Conservation (phyloP, 2,329 filamentous ascomycete genomes). For the Aureobasidium subglaciale region DNA sequence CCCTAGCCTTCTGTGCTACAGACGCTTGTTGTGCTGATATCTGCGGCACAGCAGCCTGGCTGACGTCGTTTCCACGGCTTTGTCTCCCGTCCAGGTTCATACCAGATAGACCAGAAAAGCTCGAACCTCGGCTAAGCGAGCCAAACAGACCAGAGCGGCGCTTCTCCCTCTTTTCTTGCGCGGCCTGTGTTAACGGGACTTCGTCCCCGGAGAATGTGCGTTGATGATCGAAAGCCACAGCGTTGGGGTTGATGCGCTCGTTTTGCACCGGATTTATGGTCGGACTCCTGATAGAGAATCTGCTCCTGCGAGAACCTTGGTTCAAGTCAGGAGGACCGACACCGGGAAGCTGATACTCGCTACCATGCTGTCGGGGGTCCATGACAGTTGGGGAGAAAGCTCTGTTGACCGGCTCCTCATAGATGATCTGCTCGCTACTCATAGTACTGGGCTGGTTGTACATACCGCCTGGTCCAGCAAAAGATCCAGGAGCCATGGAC, state of each 20-base stretch:
- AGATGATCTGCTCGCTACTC: constrained; percentile 4
- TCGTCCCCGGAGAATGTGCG: constrained; percentile 14
- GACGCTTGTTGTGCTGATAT: not conserved
- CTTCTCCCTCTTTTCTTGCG: constrained; percentile 16
- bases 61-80: not conserved
- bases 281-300: not conserved
- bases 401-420: not conserved
- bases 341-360: constrained; percentile 34
- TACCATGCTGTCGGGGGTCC: constrained; percentile 33
- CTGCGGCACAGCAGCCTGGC: not conserved
- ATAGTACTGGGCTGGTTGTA: not conserved
- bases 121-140: constrained; percentile 17
- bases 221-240: not conserved
- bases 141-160: constrained; percentile 22
- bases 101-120: constrained; percentile 15
- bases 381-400: constrained; percentile 15
- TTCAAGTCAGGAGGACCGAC: constrained; percentile 28
- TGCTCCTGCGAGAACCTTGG: not conserved
- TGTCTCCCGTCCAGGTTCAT: constrained; percentile 1
- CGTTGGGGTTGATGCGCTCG: constrained; percentile 15
- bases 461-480: not conserved
- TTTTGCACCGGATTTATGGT: not conserved
- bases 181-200: not conserved
- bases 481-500: not conserved
- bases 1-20: constrained; percentile 2